These are phyloP conservation scores for Samsoniella hepiali DNA, from an alignment of 2,329 filamentous ascomycete genomes.

Conservation along the genomic window DNA sequence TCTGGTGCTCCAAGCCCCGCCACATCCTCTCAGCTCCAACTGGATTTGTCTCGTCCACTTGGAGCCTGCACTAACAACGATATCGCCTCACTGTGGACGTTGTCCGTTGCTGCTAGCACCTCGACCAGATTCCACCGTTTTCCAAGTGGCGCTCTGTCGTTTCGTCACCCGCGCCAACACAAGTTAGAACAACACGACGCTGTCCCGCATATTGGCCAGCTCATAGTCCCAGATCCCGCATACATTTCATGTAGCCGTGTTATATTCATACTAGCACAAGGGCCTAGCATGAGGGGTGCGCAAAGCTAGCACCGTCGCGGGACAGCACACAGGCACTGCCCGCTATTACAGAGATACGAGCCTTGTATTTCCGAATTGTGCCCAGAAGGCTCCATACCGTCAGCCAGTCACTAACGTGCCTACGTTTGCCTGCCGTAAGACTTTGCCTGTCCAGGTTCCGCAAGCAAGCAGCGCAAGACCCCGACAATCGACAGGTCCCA, in stretches of 20 bases:
- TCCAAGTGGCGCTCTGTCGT: background rate
- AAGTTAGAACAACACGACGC: conserved; percentile 7
- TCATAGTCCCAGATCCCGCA: conserved; percentile 7
- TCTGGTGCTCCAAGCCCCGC: background rate
- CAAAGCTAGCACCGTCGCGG: background rate
- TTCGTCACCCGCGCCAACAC: conserved; percentile 2
- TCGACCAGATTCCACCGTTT: conserved; percentile 5
- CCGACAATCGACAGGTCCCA: background rate
- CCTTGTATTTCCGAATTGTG: background rate
- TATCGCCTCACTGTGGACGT: background rate
- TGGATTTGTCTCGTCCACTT: background rate
- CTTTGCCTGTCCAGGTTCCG: background rate
- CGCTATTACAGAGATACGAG: background rate
- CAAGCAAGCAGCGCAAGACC: background rate
- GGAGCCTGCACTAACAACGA: background rate
- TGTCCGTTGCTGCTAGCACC: conserved; percentile 8
- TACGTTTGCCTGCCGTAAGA: background rate
- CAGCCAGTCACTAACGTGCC: background rate
- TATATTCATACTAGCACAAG: background rate
- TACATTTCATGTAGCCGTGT: background rate
- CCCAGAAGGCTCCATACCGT: background rate
- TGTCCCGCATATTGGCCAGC: conserved; percentile 10
- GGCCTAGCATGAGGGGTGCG: background rate
- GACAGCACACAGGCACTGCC: background rate
- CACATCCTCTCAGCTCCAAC: background rate